phyloP scores from a whole-genome alignment of 495 filamentous ascomycete species.

The Aspergillus carlsbadensis region DNA sequence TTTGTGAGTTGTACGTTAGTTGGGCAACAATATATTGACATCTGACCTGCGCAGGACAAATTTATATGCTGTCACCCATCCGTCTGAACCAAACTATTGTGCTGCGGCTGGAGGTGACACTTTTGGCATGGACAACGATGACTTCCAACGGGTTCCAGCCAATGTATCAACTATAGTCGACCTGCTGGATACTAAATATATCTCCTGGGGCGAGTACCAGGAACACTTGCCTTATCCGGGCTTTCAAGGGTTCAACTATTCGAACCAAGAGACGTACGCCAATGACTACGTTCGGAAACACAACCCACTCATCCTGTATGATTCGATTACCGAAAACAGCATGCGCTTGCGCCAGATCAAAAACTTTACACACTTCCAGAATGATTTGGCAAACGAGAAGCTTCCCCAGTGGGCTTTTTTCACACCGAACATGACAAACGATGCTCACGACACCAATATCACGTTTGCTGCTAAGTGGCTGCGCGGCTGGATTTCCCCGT shows the following conservation, averaged over 20 bases:
- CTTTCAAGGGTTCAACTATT: slow-evolving; percentile 57
- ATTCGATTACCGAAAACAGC: slow-evolving; percentile 54
- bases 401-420: slow-evolving; percentile 75
- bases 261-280: slow-evolving; percentile 49
- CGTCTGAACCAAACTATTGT: slow-evolving; percentile 70
- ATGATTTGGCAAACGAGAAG: slow-evolving; percentile 54
- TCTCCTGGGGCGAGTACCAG: slow-evolving; percentile 70
- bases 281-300: slow-evolving; percentile 80
- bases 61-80: slow-evolving; percentile 63
- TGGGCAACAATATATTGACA: background rate
- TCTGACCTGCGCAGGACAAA: slow-evolving; percentile 41
- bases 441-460: slow-evolving; percentile 68
- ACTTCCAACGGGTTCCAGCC: slow-evolving; percentile 51
- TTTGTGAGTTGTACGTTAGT: slow-evolving; percentile 27
- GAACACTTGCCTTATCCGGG: slow-evolving; percentile 69
- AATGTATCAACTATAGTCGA: slow-evolving; percentile 71
- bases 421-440: slow-evolving; percentile 75
- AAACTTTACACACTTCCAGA: slow-evolving; percentile 62
- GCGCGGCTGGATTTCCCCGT: slow-evolving; percentile 56
- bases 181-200: slow-evolving; percentile 64
- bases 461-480: slow-evolving; percentile 59
- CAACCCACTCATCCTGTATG: slow-evolving; percentile 62
- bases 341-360: slow-evolving; percentile 62
- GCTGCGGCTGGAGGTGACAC: slow-evolving; percentile 62
- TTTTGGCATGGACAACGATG: slow-evolving; percentile 69